Evolutionary conservation across 352 stramenopile species (phyloP), one percentile per base, ranked within the genome.

Genomic region (Globisporangium alternatum): DNA sequence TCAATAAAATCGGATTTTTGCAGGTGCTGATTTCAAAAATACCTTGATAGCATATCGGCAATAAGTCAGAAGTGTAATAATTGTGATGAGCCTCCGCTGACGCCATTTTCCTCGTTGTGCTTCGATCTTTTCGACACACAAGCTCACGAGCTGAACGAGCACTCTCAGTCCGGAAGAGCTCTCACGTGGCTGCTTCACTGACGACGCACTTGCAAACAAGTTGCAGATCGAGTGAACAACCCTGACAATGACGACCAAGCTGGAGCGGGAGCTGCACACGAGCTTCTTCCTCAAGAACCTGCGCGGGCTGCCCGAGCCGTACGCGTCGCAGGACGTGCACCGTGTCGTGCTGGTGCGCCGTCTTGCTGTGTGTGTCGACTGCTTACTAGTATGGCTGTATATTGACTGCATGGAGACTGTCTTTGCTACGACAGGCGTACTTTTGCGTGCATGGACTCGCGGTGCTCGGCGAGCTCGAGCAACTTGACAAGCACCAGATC

Each of bases 381-480:
- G 6, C 30, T 3, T 3, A 25, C 28, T 28, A 8, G 12, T 33
- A 15, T 49, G 7, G 10, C 17, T 62, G 15, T 2, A 25, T 13
- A 22, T 8, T 56, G 33, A 47, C 45, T 47, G 17, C 15, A 4
- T 21, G 15, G 41, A 10, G 41, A 13, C 10, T 53, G 22, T 15
- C 9, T 43, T 52, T 28, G 7, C 1, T 33, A 25, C 17, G 56
- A 30, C 55, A 88, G 78, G 83, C 85, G 31, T 96, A 91, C 76
- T 96, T 96, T 64, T 95, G 88, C 41, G 66, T 96, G 28, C 85
- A 94, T 48, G 88, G 87, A 3, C 77, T 97, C 51, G 86, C 86
- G 19, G 59, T 97, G 64, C 78, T 97, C 43, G 81, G 72, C 5
- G 84, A 92, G 62, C 67, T 97, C 3, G 70, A 95, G 54, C 83